Conservation (phyloP, 108 stramenopile genomes). For the Epithemia pelagica region DNA sequence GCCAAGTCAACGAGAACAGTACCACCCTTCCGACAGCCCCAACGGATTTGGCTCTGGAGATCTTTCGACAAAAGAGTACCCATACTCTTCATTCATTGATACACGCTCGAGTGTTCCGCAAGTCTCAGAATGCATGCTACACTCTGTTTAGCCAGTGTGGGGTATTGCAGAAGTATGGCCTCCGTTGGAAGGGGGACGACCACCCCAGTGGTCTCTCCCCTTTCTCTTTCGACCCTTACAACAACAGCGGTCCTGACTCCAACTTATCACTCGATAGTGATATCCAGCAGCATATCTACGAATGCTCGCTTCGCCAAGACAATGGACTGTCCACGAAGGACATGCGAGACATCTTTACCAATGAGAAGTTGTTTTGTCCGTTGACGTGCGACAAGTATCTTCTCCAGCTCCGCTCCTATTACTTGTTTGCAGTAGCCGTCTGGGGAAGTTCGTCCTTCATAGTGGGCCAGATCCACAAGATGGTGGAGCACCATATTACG, state of each 20-base stretch:
- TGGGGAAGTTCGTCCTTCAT: background rate
- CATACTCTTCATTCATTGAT: background rate
- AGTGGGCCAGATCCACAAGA: background rate
- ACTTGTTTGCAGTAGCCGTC: background rate
- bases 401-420: background rate
- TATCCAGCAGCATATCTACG: background rate
- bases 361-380: background rate
- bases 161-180: background rate
- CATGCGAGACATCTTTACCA: background rate
- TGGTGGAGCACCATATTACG: background rate
- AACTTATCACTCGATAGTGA: background rate
- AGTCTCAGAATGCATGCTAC: background rate
- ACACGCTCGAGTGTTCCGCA: background rate
- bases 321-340: background rate
- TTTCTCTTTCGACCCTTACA: background rate
- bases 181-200: background rate
- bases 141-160: background rate
- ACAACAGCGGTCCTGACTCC: background rate
- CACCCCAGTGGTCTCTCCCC: background rate
- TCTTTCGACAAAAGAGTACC: background rate
- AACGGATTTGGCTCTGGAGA: background rate
- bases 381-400: background rate
- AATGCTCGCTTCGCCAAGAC: background rate
- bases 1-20: background rate
- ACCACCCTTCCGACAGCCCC: background rate